Base-by-base conservation (phyloP, 805 yeast genomes). In the Starmerella floris region DNA sequence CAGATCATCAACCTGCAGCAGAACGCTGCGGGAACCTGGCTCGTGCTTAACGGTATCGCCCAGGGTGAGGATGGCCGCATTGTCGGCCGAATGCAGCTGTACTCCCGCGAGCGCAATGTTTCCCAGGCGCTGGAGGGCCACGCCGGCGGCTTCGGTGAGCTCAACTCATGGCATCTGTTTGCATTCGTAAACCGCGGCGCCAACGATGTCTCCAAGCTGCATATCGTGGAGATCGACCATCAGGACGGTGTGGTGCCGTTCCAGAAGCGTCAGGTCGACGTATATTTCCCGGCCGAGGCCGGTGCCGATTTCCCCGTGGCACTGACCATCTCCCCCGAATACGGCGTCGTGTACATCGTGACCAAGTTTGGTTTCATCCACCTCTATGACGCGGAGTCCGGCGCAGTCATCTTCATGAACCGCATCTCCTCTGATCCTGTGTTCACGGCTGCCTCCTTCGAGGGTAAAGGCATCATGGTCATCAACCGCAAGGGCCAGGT, bases 61-160 rank as follows among this genome's bases (percentile, higher is more conserved):
- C 95, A 85, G 64, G 51, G 47, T 13, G 95, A 84, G 59, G 79
- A 80, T 53, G 94, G 94, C 51, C 76, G 93, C 56, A 83, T 91
- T 53, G 95, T 84, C 27, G 99, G 99, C 59, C 93, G 83, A 64
- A 82, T 88, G 60, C 99, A 91, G 68, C 74, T 91, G 49, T 91
- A 68, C 65, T 81, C 94, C 46, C 81, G 79, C 60, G 76, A 79
- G 41, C 78, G 97, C 65, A 81, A 82, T 58, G 83, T 88, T 31
- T 87, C 96, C 13, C 99, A 91, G 66, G 87, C 94, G 19, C 83
- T 91, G 55, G 97, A 91, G 59, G 98, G 98, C 56, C 98, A 91
- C 63, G 97, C 93, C 43, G 91, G 94, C 46, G 76, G 77, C 33
- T 91, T 91, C 65, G 84, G 95, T 42, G 68, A 71, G 46, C 66